phyloP scores from a whole-genome alignment of 1,284 basidiomycete species.

The Ganoderma sinense region DNA sequence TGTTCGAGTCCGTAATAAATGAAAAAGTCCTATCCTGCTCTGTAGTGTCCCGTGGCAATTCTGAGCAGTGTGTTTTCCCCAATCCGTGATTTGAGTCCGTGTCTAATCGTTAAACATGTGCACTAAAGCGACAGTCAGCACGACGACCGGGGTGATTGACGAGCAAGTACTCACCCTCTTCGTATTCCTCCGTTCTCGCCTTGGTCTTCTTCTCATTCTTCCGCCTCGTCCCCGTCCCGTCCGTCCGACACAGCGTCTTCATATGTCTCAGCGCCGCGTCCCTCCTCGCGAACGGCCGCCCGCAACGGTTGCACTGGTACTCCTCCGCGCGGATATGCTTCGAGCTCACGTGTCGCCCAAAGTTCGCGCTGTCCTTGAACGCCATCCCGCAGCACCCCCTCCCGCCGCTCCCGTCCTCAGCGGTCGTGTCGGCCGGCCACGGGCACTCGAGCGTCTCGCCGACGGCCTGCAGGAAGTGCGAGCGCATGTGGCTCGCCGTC shows the following conservation, averaged over 20 bases:
- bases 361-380: constrained; percentile 33
- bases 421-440: constrained; percentile 14
- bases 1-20: background rate
- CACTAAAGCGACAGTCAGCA: background rate
- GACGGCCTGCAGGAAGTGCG: constrained; percentile 22
- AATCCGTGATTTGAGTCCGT: background rate
- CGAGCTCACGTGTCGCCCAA: constrained; percentile 29
- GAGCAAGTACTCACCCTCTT: constrained; percentile 9
- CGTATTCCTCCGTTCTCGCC: constrained; percentile 7
- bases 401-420: background rate
- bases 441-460: constrained; percentile 23
- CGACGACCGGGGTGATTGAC: too few species aligned
- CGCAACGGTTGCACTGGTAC: constrained; percentile 29
- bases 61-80: background rate
- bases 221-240: constrained; percentile 13
- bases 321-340: constrained; percentile 28
- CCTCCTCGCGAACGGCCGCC: constrained; percentile 25
- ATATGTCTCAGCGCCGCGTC: constrained; percentile 31
- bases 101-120: background rate
- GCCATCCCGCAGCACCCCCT: constrained; percentile 21
- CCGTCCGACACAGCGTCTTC: constrained; percentile 30
- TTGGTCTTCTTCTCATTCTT: constrained; percentile 14
- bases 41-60: background rate
- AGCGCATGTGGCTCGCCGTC: constrained; percentile 29
- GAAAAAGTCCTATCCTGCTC: background rate